phyloP scores from a whole-genome alignment of 2,329 filamentous ascomycete species.

The Calonectria montana region DNA sequence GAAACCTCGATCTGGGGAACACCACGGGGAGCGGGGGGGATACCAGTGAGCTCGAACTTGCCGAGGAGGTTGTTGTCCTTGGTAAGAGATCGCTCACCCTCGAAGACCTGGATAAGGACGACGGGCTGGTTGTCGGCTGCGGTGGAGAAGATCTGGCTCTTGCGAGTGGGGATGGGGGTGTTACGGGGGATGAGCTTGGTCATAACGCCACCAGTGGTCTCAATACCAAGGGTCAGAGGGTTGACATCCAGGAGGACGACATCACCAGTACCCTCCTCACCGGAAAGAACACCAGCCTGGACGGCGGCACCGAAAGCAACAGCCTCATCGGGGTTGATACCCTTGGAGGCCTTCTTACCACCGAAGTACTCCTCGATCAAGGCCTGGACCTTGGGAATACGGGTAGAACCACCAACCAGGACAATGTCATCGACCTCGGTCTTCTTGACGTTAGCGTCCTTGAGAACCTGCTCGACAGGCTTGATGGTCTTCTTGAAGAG shows the following conservation, averaged over 20 bases:
- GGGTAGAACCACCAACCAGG: constrained; percentile 96
- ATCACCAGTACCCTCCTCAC: constrained; percentile 82
- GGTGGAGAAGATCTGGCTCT: constrained; percentile 98
- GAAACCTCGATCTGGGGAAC: constrained; percentile 98
- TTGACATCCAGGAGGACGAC: constrained; percentile 98
- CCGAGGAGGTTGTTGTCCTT: constrained; percentile 98
- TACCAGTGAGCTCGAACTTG: constrained; percentile 98
- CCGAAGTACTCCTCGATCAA: constrained; percentile 96
- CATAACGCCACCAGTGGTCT: constrained; percentile 98
- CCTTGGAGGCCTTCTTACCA: constrained; percentile 98
- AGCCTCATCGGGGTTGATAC: constrained; percentile 99
- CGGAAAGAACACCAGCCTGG: constrained; percentile 94
- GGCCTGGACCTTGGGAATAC: constrained; percentile 97
- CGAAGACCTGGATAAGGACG: constrained; percentile 94
- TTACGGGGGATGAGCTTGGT: constrained; percentile 96
- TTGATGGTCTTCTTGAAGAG: constrained; percentile 99
- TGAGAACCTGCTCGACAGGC: constrained; percentile 98
- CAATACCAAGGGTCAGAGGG: constrained; percentile 94
- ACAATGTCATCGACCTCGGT: constrained; percentile 95
- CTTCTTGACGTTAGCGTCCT: constrained; percentile 99
- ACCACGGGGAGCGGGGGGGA: constrained; percentile 93
- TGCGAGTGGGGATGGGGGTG: constrained; percentile 94
- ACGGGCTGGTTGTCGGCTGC: constrained; percentile 97
- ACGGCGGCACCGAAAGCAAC: constrained; percentile 98
- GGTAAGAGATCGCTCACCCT: constrained; percentile 93